Evolutionary conservation across 192 early-diverging fungal genomes (phyloP), one percentile per base, ranked within the genome.

Genomic region (Rhizophagus sp.): DNA sequence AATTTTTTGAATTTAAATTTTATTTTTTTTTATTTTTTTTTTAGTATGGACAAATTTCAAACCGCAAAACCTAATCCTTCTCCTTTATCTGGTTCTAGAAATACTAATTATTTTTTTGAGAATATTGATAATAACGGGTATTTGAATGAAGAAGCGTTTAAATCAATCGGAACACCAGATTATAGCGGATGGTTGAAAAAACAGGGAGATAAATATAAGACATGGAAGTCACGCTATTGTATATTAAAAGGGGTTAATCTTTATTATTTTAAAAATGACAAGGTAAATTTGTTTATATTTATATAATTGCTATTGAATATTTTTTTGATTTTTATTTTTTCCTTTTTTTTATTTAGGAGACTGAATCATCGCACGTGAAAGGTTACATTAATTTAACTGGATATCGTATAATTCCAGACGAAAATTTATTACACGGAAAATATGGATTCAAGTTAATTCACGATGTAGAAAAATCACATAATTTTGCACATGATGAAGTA

Each of bases 191-290:
- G 84, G 83, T 80, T 92, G 50, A 85, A 90, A 79, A 92, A 92
- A 70, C 86, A 89, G 47, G 85, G 88, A 7, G 88, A 88, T 66
- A 87, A 84, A 25, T 92, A 92, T 69, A 86, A 87, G 30, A 89
- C 88, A 4, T 92, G 91, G 91, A 90, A 92, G 63, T 87, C 84
- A 39, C 84, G 91, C 44, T 92, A 88, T 87, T 92, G 88, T 79
- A 87, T 92, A 62, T 80, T 92, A 15, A 90, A 90, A 69, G 91
- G 89, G 0, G 82, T 82, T 4, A 85, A 89, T 34, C 74, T 92
- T 22, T 92, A 86, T 75, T 90, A 90, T 73, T 89, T 92, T 72
- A 92, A 92, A 63, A 84, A 84, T n/a, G 87, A 86, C 72, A 82
- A 70, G 36, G 68, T 70, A 41, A 41, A 41, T 41, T 41, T 41